Evolutionary conservation across 441 rosid genomes (phyloP).

Genomic region (Pelargonium fulgidum): DNA sequence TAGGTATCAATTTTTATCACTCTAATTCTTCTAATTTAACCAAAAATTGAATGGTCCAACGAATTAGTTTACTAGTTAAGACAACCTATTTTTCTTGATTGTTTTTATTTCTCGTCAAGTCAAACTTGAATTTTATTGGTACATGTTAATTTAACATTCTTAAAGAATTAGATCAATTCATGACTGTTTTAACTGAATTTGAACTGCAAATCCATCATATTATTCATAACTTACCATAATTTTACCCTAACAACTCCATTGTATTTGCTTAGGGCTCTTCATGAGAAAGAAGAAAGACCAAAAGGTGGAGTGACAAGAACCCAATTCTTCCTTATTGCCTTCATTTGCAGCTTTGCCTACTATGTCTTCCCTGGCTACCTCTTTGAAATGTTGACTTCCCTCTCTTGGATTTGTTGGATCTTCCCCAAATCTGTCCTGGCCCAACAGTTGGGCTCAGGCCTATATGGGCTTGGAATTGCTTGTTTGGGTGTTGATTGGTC

Average conservation of each 20-base stretch:
- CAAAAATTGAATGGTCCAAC: too few relatives aligned
- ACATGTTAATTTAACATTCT: too few relatives aligned
- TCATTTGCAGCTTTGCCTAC: slow-evolving; percentile 70
- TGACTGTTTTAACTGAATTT: too few relatives aligned
- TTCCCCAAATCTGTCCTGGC: slow-evolving; percentile 70
- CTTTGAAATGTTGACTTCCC: slow-evolving; percentile 59
- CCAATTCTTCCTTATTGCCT: slow-evolving; percentile 69
- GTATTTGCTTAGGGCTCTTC: slow-evolving; percentile 50
- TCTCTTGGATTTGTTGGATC: slow-evolving; percentile 85
- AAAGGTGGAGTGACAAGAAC: slow-evolving; percentile 44
- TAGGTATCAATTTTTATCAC: slow-evolving; percentile 32
- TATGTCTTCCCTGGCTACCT: slow-evolving; percentile 72
- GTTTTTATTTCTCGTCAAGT: too few relatives aligned
- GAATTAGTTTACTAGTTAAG: too few relatives aligned
- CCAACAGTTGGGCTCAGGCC: slow-evolving; percentile 90
- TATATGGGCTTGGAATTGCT: slow-evolving; percentile 72
- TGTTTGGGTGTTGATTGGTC: slow-evolving; percentile 86
- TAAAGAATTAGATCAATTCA: too few relatives aligned
- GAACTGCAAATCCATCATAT: too few relatives aligned
- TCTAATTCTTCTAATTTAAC: too few relatives aligned
- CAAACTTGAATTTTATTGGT: too few relatives aligned
- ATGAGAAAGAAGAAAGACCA: slow-evolving; percentile 56
- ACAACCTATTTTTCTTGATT: too few relatives aligned
- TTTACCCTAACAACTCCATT: too few relatives aligned
- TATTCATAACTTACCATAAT: too few relatives aligned